These are phyloP conservation scores for Syzygium syzygioides DNA, from an alignment of 441 rosid species.

Conservation along the genomic window DNA sequence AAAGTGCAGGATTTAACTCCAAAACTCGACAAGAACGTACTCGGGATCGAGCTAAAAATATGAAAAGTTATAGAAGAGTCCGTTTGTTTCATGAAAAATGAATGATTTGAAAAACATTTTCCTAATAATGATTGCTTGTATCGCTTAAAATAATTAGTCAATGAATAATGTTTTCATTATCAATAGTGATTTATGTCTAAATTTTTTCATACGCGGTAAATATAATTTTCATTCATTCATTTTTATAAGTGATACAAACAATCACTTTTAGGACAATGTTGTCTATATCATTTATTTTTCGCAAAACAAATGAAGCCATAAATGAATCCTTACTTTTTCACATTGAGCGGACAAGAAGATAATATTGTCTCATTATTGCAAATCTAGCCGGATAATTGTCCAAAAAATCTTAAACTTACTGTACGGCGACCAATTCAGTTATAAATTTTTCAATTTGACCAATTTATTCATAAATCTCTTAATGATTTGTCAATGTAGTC, in stretches of 20 bases:
- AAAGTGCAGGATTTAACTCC: not conserved
- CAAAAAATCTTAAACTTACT: not conserved
- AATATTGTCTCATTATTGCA: not conserved
- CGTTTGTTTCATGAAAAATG: no score
- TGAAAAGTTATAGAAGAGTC: not conserved
- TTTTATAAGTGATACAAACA: no score
- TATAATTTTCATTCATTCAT: no score
- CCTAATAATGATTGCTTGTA: no score
- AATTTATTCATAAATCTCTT: not conserved
- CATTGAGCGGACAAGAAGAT: not conserved
- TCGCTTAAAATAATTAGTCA: no score
- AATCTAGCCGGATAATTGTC: not conserved
- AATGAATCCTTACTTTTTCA: not conserved
- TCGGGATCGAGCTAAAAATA: not conserved
- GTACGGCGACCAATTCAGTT: fast-evolving
- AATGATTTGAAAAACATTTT: no score
- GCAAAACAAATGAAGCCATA: no score
- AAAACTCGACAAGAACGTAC: not conserved
- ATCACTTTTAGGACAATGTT: no score
- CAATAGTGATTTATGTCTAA: no score
- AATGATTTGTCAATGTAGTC: not conserved
- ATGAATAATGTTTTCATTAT: no score
- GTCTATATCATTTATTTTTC: no score
- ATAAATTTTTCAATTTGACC: fast-evolving
- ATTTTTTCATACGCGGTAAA: no score